Conservation (phyloP, 2,329 filamentous ascomycete species). For the Sporothrix luriei region DNA sequence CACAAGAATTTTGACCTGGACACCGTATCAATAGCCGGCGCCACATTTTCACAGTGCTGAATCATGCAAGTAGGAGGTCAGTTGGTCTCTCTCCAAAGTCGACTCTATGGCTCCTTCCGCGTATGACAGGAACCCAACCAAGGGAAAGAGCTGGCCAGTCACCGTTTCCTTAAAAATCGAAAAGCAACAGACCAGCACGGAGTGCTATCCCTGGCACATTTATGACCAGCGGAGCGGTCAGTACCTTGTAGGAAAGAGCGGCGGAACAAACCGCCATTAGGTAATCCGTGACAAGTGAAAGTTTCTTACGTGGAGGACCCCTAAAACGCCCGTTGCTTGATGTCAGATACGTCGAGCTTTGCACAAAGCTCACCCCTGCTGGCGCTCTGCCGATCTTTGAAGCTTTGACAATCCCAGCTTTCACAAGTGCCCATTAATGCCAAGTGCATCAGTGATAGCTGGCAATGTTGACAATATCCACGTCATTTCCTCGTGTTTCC, state of each 20-base stretch:
- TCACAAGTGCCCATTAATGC: background rate
- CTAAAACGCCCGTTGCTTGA: background rate
- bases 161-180: background rate
- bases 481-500: background rate
- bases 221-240: background rate
- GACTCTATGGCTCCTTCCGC: background rate
- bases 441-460: background rate
- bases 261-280: background rate
- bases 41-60: background rate
- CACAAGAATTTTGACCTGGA: background rate
- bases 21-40: background rate
- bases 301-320: background rate
- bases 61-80: background rate
- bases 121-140: background rate
- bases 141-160: background rate
- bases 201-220: background rate
- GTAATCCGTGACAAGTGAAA: background rate
- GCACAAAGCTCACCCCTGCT: slow-evolving; percentile 20
- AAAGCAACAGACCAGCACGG: background rate
- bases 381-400: slow-evolving; percentile 15
- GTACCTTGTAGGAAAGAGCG: background rate
- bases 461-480: background rate
- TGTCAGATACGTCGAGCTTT: background rate
- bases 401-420: slow-evolving; percentile 14
- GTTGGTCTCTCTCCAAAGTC: background rate